Base-by-base conservation (phyloP, 73 alveolate species). In the Stentor coeruleus region DNA sequence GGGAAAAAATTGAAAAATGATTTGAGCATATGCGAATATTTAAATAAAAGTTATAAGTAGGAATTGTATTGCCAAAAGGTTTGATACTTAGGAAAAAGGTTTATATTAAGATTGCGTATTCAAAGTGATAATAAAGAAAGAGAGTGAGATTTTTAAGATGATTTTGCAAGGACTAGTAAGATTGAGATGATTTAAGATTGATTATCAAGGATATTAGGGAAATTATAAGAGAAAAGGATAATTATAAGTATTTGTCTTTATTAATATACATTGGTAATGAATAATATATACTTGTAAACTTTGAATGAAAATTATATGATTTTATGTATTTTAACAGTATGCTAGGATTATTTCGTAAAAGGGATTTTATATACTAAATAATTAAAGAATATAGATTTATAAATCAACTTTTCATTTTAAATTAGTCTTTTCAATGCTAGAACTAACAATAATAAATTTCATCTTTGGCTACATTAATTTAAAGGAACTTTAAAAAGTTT, bases 161-260 rank as follows among this genome's bases (percentile, higher is more conserved):
- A 91, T 91, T 55, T 92, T 92, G 3, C 84, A 90, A 59, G 96
- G 87, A 59, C 91, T 90, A 0, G 96, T 83, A 57, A 83, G 89
- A 58, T 84, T 91, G 26, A 91, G 87, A 59, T 76, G 89, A 31
- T 31, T 57, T 57, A 31, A 57, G 28, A 57, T 57, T 57, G 28
- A 57, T n/a, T 20, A 20, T 57, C 15, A 57, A n/a, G 15, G 73
- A 57, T 31, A 31, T 31, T 57, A 20, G 28, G 15, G 73, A 57
- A 20, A 57, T 57, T 0, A 57, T 57, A 31, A 31, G 73, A 1
- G 73, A 31, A 57, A 31, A 20, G 15, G 35, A n/a, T 2, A 57
- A 57, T 31, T 57, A 31, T n/a, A 31, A 57, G 28, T n/a, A n/a
- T 31, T 20, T 57, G 28, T 20, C 28, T 57, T 31, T n/a, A 2